Percentiles rank a stretch among this genome's conserved stretches.
Evolutionary conservation across 2,329 filamentous ascomycete genomes (phyloP).

Genomic region (Gnomoniopsis smithogilvyi): DNA sequence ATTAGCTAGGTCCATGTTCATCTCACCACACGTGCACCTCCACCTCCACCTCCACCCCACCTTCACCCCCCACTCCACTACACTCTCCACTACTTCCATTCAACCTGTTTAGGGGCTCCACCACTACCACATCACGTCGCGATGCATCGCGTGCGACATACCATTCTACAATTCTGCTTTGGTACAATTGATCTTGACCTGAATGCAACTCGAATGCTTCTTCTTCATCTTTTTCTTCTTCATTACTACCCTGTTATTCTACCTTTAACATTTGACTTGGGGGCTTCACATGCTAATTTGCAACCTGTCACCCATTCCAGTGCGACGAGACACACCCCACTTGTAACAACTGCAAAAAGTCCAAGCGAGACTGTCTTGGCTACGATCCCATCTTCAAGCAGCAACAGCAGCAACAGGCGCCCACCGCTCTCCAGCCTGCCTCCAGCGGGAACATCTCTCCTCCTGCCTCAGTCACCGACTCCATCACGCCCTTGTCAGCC

Average conservation of each 20-base stretch:
- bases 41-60: no score
- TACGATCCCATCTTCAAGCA: slow-evolving; percentile 87
- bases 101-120: no score
- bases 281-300: not conserved
- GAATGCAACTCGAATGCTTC: no score
- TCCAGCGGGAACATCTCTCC: slow-evolving; percentile 40
- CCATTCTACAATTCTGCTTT: no score
- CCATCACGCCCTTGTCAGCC: slow-evolving; percentile 32
- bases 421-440: slow-evolving; percentile 69
- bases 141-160: no score
- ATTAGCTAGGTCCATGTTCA: not conserved
- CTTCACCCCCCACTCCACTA: no score
- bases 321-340: slow-evolving; percentile 94
- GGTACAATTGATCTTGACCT: no score
- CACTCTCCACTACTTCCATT: no score
- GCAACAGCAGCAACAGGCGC: slow-evolving; percentile 45
- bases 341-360: slow-evolving; percentile 88
- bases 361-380: slow-evolving; percentile 80
- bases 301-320: slow-evolving; percentile 40
- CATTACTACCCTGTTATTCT: no score
- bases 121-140: no score
- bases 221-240: not conserved
- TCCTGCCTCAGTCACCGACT: slow-evolving; percentile 34
- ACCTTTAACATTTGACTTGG: no score
- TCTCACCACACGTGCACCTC: not conserved